Conservation (phyloP, 495 filamentous ascomycete species). For the Niebla homalea region DNA sequence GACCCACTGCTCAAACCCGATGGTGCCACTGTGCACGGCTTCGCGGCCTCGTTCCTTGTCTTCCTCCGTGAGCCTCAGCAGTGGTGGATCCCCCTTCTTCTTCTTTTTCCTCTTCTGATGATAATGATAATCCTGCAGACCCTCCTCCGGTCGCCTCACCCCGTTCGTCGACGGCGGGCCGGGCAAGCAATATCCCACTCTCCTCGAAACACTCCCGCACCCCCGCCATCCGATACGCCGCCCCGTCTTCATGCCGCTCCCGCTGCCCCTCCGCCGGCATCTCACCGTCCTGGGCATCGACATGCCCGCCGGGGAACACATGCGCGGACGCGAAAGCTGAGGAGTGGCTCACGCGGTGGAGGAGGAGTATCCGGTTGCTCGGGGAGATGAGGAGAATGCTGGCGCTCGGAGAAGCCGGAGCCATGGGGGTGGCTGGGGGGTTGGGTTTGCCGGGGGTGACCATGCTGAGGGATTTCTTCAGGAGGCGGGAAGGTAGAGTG, state of each 20-base stretch:
- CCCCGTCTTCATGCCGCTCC: slow-evolving; percentile 50
- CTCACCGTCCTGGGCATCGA: slow-evolving; percentile 53
- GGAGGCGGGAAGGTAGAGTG: too few species aligned
- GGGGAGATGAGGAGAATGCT: slow-evolving; percentile 81
- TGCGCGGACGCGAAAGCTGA: slow-evolving; percentile 81
- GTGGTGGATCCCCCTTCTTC: slow-evolving; percentile 10
- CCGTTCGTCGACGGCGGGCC: slow-evolving; percentile 3
- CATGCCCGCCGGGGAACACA: slow-evolving; percentile 90
- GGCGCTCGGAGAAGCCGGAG: background rate
- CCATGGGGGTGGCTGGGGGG: too few species aligned
- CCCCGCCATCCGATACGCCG: slow-evolving; percentile 61
- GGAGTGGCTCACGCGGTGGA: slow-evolving; percentile 72
- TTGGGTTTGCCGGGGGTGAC: too few species aligned
- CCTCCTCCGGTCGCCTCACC: too few species aligned
- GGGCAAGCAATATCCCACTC: slow-evolving; percentile 75
- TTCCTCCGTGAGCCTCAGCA: slow-evolving; percentile 35
- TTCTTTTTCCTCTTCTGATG: too few species aligned
- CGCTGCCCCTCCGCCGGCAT: slow-evolving; percentile 29
- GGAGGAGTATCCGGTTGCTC: slow-evolving; percentile 70
- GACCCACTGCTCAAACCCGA: slow-evolving; percentile 58
- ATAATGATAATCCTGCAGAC: too few species aligned
- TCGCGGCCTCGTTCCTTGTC: slow-evolving; percentile 53
- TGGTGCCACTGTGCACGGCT: slow-evolving; percentile 46
- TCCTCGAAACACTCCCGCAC: slow-evolving; percentile 92
- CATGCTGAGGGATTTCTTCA: too few species aligned